Conservation (phyloP, 192 early-diverging fungal species). For the Backusella morwellensis region DNA sequence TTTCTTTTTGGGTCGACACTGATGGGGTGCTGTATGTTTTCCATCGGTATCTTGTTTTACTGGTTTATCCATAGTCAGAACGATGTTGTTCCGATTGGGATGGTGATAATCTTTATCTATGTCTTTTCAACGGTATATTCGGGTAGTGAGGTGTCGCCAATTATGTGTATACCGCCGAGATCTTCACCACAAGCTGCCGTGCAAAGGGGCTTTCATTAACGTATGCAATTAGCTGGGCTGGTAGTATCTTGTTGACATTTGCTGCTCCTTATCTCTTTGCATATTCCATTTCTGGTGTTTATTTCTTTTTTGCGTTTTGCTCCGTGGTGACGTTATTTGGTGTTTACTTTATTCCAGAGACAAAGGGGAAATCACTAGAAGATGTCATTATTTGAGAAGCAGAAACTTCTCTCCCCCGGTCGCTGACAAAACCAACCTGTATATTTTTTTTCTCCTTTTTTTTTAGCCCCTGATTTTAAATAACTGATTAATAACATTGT, state of each 20-base stretch:
- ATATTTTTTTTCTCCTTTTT: conserved; percentile 45
- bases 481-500: too few relatives aligned
- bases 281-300: conserved; percentile 28
- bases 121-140: conserved; percentile 27
- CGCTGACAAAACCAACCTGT: too few relatives aligned
- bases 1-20: conserved; percentile 65
- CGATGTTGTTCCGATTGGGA: not conserved
- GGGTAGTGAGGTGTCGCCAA: conserved; percentile 19
- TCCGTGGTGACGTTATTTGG: conserved; percentile 36
- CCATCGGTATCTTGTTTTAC: conserved; percentile 49
- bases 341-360: conserved; percentile 75
- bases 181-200: conserved; percentile 30
- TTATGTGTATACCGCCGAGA: conserved; percentile 22
- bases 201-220: conserved; percentile 30
- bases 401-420: too few relatives aligned
- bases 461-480: not conserved
- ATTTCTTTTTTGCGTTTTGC: conserved; percentile 34
- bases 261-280: conserved; percentile 31
- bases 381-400: conserved; percentile 8
- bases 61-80: not conserved
- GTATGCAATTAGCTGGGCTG: conserved; percentile 27
- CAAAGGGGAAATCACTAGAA: conserved; percentile 77
- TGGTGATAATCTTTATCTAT: conserved; percentile 27
- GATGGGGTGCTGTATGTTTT: conserved; percentile 60
- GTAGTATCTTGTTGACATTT: conserved; percentile 30